These are phyloP conservation scores for Tuber calosporum DNA, from an alignment of 495 filamentous ascomycete genomes.

Conservation along the genomic window DNA sequence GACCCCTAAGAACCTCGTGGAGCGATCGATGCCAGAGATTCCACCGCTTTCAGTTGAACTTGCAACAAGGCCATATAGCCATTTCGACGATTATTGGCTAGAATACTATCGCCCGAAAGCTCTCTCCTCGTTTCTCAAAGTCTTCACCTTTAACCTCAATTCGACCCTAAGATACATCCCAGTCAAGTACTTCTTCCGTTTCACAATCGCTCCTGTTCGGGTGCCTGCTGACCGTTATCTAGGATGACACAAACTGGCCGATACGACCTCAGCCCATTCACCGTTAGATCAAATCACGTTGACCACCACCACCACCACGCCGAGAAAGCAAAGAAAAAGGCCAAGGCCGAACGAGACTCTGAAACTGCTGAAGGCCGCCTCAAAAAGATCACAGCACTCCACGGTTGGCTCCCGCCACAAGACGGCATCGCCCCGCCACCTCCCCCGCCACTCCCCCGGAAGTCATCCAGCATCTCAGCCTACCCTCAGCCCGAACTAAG, in stretches of 20 bases:
- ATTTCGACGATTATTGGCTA: slow-evolving; percentile 94
- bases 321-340: slow-evolving; percentile 26
- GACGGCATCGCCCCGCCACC: slow-evolving; percentile 3
- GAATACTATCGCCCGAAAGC: slow-evolving; percentile 89
- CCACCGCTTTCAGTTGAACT: slow-evolving; percentile 45
- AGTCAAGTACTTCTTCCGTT: slow-evolving; percentile 41
- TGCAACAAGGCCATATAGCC: slow-evolving; percentile 54
- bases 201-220: not conserved
- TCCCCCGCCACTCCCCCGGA: slow-evolving; percentile 18
- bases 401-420: slow-evolving; percentile 19
- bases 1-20: slow-evolving; percentile 65
- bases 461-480: slow-evolving; percentile 13
- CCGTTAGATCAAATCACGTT: slow-evolving; percentile 53
- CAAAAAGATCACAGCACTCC: slow-evolving; percentile 45
- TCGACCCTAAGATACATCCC: slow-evolving; percentile 74
- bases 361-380: slow-evolving; percentile 45
- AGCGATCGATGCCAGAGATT: slow-evolving; percentile 50
- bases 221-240: slow-evolving; percentile 43
- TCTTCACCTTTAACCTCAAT: slow-evolving; percentile 86
- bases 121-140: slow-evolving; percentile 76
- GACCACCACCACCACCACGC: slow-evolving; percentile 25
- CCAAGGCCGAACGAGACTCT: slow-evolving; percentile 33
- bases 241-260: slow-evolving; percentile 54
- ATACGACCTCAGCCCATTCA: slow-evolving; percentile 77
- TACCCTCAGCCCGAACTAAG: slow-evolving; percentile 16